Base-by-base conservation (phyloP, 1,284 basidiomycete species). In the Phylloporus gajari region DNA sequence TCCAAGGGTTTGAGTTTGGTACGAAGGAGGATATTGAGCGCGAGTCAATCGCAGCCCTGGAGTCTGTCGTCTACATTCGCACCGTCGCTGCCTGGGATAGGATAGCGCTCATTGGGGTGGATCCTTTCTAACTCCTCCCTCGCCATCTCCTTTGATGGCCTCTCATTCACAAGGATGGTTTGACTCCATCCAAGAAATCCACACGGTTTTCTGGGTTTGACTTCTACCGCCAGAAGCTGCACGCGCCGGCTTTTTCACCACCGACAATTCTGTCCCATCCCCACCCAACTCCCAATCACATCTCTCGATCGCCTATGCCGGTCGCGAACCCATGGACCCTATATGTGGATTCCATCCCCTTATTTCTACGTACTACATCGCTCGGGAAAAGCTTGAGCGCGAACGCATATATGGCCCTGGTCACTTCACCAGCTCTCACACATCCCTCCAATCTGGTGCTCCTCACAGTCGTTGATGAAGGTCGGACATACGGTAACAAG, bases 1-100 rank as follows among this genome's bases (percentile, higher is more conserved):
- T 99, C 81, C 89, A 93, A 62, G 97, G 97, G 2, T 99, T 99
- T 84, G 97, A 99, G 79, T 99, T 99, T 77, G 98, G 97, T 11
- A 87, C 93, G 0, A 92, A 94, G 48, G 93, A 95, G 17, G 35
- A 35, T 35, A 96, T 99, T 72, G 92, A 95, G 80, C 86, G 87
- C 51, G 92, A 89, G 78, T 88, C 99, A 7, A 80, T 89, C 44
- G 88, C 91, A 6, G 89, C 98, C 30, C 88, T 99, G 32, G 90
- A 91, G 74, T 93, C 93, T 5, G 96, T 98, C 40, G 82, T 85
- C 2, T 99, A 99, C 81, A 84, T 88, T 27, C 88, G 90, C 0
- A 91, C 94, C 0, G 88, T 97, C 12, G 86, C 90, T 53, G 83
- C 90, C 40, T 98, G 94, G 94, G 95, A 97, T 80, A 86, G 91